A percentile compares a stretch with the other conserved stretches of the same genome.
These are phyloP conservation scores for Pichia paraexigua DNA, from an alignment of 805 yeast species.

Conservation along the genomic window DNA sequence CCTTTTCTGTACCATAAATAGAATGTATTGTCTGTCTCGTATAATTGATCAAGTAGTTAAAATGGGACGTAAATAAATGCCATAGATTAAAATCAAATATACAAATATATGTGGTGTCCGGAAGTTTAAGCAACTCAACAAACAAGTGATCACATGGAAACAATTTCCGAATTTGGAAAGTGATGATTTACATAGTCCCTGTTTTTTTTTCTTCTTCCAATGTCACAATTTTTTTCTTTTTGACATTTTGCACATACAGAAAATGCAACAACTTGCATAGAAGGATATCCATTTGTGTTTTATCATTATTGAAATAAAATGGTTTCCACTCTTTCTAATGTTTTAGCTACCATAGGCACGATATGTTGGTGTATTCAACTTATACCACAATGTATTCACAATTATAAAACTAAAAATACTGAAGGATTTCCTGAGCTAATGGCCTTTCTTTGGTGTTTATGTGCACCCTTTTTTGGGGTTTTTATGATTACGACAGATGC, in stretches of 20 bases:
- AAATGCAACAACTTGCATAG: too few relatives aligned
- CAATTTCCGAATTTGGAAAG: neutral
- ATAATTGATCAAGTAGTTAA: too few relatives aligned
- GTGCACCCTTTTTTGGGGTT: conserved; percentile 48
- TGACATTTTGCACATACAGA: neutral
- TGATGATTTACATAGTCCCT: too few relatives aligned
- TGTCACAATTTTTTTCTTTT: neutral
- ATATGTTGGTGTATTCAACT: conserved; percentile 89
- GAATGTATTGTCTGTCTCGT: too few relatives aligned
- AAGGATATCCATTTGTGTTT: too few relatives aligned
- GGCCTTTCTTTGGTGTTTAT: conserved; percentile 75
- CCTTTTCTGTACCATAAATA: too few relatives aligned
- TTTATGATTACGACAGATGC: conserved; percentile 42
- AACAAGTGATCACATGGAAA: too few relatives aligned
- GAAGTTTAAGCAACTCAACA: too few relatives aligned
- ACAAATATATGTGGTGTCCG: too few relatives aligned
- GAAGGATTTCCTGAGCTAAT: conserved; percentile 83
- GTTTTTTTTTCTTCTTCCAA: neutral
- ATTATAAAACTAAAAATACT: conserved; percentile 68
- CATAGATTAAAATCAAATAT: too few relatives aligned
- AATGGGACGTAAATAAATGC: too few relatives aligned
- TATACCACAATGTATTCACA: conserved; percentile 64
- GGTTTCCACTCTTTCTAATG: conserved; percentile 51
- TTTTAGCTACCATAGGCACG: conserved; percentile 82
- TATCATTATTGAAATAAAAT: neutral